These are phyloP conservation scores for Sugiyamaella americana DNA, from an alignment of 805 yeast species.

Conservation along the genomic window DNA sequence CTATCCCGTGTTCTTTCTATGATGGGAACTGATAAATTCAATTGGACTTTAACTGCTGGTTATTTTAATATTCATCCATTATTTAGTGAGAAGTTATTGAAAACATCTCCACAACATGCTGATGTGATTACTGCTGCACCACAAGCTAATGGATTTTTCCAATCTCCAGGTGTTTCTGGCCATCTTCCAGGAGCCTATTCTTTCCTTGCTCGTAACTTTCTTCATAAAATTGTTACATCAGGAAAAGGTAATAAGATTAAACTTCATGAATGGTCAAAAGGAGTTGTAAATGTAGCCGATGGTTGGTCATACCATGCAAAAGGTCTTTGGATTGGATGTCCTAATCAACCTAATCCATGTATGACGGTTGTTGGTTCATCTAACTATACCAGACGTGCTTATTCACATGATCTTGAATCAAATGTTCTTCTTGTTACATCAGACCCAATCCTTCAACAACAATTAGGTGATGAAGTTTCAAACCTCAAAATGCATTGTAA, in stretches of 20 bases:
- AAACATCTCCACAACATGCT: constrained; percentile 51
- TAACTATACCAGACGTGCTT: constrained; percentile 87
- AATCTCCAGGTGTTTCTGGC: constrained; percentile 74
- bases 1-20: constrained; percentile 55
- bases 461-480: constrained; percentile 58
- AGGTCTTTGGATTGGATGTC: constrained; percentile 77
- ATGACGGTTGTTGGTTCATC: constrained; percentile 87
- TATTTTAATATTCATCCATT: constrained; percentile 87
- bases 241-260: constrained; percentile 42
- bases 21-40: constrained; percentile 47
- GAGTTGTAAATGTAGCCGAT: constrained; percentile 66
- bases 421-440: constrained; percentile 75
- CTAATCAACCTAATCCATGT: constrained; percentile 54
- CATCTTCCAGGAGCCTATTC: constrained; percentile 84
- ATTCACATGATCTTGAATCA: constrained; percentile 79
- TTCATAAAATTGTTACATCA: constrained; percentile 41
- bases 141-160: constrained; percentile 86
- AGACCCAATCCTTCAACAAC: constrained; percentile 49
- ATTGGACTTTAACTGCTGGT: constrained; percentile 93
- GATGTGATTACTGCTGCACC: constrained; percentile 87
- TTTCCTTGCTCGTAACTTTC: constrained; percentile 62
- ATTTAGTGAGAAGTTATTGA: constrained; percentile 52
- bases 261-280: constrained; percentile 81
- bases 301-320: constrained; percentile 99
- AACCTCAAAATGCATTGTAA: constrained; percentile 51